Evolutionary conservation across 495 filamentous ascomycete genomes (phyloP), one percentile per base, ranked within the genome.

Genomic region (Podospora conica): DNA sequence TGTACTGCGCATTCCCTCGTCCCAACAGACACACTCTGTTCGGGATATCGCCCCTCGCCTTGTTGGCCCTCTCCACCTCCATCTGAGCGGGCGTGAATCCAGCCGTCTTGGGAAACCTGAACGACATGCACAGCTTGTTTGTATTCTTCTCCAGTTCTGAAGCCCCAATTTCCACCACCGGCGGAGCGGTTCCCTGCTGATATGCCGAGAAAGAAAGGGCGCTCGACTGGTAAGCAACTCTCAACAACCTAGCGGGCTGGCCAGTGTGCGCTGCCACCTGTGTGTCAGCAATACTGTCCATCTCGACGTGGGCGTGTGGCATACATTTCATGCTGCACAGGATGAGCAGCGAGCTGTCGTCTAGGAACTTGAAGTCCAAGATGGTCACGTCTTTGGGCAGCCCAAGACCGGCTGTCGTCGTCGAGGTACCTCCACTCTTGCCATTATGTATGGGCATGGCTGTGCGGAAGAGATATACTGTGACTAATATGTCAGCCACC

Each of bases 301-400:
- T 7, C 8, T 11, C 9, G 2, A 53, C 1, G 5, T 18, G 10
- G 24, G n/a, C 15, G 12, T 1, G 3, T n/a, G 15, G 60, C 66
- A 55, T 54, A 81, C 83, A 79, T 68, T 72, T 71, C 0, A 53
- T 48, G 0, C 73, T 58, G 73, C 81, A 83, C 7, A 87, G 66
- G 1, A 83, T 67, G 11, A 85, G 70, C 4, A 86, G 65, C 18
- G 63, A 72, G 22, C 74, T 69, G 62, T 79, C 76, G 64, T 82
- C 71, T 10, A 83, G 66, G 60, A 84, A 84, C 64, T 82, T 83
- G 8, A 85, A 64, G 68, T 87, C 83, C 23, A 80, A 63, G 10
- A 86, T 72, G 8, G 64, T 72, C 4, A 58, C 53, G 10, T 75
- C 79, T 61, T 76, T 68, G 6, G 78, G 79, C 9, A 86, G 73